A percentile compares a stretch with the other conserved stretches of the same genome.
Evolutionary conservation across 768 basidiomycete genomes (phyloP).

Genomic region (Calocera viscosa): DNA sequence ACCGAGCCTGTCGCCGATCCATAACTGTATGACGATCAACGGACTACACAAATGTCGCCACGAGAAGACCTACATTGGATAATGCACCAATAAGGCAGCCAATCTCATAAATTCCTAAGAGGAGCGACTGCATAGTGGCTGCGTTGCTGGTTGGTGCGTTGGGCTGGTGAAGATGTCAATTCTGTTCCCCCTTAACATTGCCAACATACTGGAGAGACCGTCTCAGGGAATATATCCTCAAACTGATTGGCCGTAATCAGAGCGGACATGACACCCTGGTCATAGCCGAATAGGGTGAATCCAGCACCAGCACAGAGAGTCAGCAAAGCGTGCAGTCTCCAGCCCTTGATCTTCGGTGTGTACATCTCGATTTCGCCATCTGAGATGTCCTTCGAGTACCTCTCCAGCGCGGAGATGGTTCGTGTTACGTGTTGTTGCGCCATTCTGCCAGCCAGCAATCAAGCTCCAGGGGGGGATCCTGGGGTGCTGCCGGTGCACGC

Average conservation of each 20-base stretch:
- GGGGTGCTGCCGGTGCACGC: no score
- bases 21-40: background rate
- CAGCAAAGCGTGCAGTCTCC: conserved; percentile 36
- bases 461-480: background rate
- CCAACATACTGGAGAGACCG: background rate
- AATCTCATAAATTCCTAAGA: conserved; percentile 52
- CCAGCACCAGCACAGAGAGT: conserved; percentile 48
- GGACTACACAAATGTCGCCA: background rate
- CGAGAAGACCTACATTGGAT: conserved; percentile 35
- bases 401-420: background rate
- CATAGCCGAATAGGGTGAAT: conserved; percentile 55
- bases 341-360: conserved; percentile 32
- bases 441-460: background rate
- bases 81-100: conserved; percentile 54
- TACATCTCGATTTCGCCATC: conserved; percentile 29
- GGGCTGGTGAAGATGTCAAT: conserved; percentile 34
- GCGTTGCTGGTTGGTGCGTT: background rate
- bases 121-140: conserved; percentile 47
- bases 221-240: background rate
- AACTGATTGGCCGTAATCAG: conserved; percentile 39
- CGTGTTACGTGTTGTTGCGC: background rate
- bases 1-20: conserved; percentile 14
- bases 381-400: background rate
- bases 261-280: conserved; percentile 65
- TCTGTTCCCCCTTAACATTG: conserved; percentile 37